A percentile compares a stretch with the other conserved stretches of the same genome.
Evolutionary conservation across 2,329 filamentous ascomycete species (phyloP).

Genomic region (Knufia fluminis): DNA sequence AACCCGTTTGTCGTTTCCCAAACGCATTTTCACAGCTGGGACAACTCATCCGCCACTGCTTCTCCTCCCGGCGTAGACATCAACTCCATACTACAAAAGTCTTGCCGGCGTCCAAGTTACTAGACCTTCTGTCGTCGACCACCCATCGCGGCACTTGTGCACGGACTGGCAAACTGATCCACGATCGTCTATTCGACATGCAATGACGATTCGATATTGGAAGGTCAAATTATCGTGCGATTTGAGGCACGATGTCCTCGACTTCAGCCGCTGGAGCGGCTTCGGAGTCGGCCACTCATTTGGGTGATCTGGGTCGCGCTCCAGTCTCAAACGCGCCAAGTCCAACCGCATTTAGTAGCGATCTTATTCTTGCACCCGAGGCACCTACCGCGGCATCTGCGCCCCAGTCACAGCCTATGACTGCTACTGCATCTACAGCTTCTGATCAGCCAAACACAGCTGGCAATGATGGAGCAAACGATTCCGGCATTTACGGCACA

Average conservation of each 20-base stretch:
- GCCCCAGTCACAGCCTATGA: constrained; percentile 35
- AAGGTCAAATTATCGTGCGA: constrained; percentile 6
- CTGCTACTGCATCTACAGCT: constrained; percentile 33
- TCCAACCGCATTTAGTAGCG: constrained; percentile 10
- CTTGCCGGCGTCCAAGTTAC: not conserved
- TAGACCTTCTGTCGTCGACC: constrained; percentile 8
- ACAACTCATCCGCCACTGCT: constrained; percentile 5
- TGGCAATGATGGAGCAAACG: constrained; percentile 36
- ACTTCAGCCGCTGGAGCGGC: constrained; percentile 5
- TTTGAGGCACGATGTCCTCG: constrained; percentile 8
- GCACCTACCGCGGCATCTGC: constrained; percentile 27
- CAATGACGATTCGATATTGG: constrained; percentile 6
- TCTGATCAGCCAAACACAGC: constrained; percentile 31
- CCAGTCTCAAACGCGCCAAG: constrained; percentile 5
- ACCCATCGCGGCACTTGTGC: not conserved
- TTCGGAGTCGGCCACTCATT: constrained; percentile 7
- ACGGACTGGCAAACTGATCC: not conserved
- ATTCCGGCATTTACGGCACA: constrained; percentile 73
- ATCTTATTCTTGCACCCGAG: constrained; percentile 17
- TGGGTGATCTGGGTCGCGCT: constrained; percentile 10
- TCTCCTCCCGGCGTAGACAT: constrained; percentile 11
- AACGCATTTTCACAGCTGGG: not conserved
- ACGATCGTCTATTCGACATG: constrained; percentile 5
- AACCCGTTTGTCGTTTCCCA: not conserved
- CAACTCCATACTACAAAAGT: not conserved